Conservation (phyloP, 768 basidiomycete genomes). For the Tricholoma sp. region DNA sequence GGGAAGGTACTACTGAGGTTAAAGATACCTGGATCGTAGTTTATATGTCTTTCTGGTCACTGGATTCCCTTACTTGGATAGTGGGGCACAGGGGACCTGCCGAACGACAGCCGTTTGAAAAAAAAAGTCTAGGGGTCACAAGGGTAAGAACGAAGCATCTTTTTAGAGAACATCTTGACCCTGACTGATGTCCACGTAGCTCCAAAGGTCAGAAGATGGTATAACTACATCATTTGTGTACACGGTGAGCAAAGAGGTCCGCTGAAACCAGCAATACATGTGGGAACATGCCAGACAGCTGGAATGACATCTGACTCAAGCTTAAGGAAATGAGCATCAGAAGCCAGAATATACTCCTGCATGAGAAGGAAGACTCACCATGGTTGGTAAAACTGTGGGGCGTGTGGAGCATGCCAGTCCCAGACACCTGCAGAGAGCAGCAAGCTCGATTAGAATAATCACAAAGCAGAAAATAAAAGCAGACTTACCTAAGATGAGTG, state of each 20-base stretch:
- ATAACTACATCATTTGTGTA: neutral
- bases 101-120: too few relatives aligned
- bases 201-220: too few relatives aligned
- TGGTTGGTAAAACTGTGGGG: neutral
- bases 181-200: too few relatives aligned
- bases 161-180: too few relatives aligned
- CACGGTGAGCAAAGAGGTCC: neutral
- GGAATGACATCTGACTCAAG: neutral
- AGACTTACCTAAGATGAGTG: neutral
- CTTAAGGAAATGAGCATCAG: neutral
- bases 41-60: too few relatives aligned
- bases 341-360: neutral
- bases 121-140: too few relatives aligned
- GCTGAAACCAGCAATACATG: neutral
- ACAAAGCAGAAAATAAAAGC: neutral
- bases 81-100: too few relatives aligned
- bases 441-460: neutral
- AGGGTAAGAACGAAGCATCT: too few relatives aligned
- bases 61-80: too few relatives aligned
- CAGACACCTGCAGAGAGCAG: neutral
- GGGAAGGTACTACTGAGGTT: too few relatives aligned
- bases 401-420: neutral
- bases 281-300: neutral
- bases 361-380: neutral
- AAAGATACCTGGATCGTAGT: too few relatives aligned